Conservation (phyloP, 106 monocot species). For the Dactylorhiza incarnata region DNA sequence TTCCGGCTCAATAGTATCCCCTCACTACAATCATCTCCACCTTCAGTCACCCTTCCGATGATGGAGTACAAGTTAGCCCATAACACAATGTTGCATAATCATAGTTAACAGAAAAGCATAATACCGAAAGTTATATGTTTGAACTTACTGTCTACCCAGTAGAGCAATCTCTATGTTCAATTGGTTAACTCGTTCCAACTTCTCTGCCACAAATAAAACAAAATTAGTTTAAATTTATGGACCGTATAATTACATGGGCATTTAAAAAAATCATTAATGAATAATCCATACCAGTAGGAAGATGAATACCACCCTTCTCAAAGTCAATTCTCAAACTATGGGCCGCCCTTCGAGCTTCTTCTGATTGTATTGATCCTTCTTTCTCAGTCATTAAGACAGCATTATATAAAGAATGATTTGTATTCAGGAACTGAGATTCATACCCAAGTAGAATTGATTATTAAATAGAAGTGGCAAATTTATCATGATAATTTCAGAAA, state of each 20-base stretch:
- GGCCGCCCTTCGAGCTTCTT: conserved; percentile 73
- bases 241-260: background rate
- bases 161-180: conserved; percentile 68
- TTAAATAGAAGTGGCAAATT: background rate
- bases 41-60: no score
- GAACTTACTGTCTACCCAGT: conserved; percentile 74
- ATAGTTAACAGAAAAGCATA: background rate
- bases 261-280: background rate
- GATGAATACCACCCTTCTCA: conserved; percentile 96
- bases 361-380: conserved; percentile 35
- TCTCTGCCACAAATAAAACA: conserved; percentile 31
- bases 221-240: conserved; percentile 13
- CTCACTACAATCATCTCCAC: no score
- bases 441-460: background rate
- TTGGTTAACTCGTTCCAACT: conserved; percentile 65
- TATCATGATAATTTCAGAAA: background rate
- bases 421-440: conserved; percentile 65
- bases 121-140: background rate
- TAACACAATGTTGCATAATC: no score
- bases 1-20: no score
- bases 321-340: conserved; percentile 70
- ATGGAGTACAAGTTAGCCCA: no score
- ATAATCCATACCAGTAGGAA: conserved; percentile 37
- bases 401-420: conserved; percentile 66
- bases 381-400: conserved; percentile 53